Evolutionary conservation across 2,329 filamentous ascomycete genomes (phyloP).

Genomic region (Colletotrichum viniferum): DNA sequence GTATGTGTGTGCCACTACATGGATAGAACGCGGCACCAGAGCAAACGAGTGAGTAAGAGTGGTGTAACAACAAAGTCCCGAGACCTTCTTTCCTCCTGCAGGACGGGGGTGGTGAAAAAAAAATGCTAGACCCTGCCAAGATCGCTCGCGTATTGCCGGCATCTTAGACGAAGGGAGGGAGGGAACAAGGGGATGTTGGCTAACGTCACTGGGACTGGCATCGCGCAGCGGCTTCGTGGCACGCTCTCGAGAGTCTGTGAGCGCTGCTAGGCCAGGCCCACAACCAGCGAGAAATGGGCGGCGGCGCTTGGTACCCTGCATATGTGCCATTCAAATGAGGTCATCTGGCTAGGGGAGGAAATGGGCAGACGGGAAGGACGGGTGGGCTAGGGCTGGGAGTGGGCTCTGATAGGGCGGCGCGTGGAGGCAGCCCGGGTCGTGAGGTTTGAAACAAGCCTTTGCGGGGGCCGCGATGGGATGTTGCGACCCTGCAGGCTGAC

Average conservation of each 20-base stretch:
- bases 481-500: background rate
- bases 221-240: conserved; percentile 5
- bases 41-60: background rate
- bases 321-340: background rate
- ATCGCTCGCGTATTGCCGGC: background rate
- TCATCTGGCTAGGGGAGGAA: background rate
- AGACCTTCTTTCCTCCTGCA: background rate
- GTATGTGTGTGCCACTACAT: background rate
- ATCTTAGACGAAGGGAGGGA: background rate
- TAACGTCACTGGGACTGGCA: conserved; percentile 10
- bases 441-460: conserved; percentile 21
- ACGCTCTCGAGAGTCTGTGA: background rate
- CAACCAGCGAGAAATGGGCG: background rate
- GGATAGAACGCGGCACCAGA: background rate
- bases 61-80: background rate
- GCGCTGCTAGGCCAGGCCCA: background rate
- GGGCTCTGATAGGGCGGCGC: background rate
- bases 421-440: background rate
- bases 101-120: background rate
- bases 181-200: background rate
- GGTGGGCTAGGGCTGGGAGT: background rate
- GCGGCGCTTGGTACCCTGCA: background rate
- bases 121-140: conserved; percentile 13
- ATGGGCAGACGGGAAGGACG: background rate
- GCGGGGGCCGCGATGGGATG: background rate